A percentile compares a stretch with the other conserved stretches of the same genome.
These are phyloP conservation scores for Cladosporium oxysporum DNA, from an alignment of 2,329 filamentous ascomycete species.

Conservation along the genomic window DNA sequence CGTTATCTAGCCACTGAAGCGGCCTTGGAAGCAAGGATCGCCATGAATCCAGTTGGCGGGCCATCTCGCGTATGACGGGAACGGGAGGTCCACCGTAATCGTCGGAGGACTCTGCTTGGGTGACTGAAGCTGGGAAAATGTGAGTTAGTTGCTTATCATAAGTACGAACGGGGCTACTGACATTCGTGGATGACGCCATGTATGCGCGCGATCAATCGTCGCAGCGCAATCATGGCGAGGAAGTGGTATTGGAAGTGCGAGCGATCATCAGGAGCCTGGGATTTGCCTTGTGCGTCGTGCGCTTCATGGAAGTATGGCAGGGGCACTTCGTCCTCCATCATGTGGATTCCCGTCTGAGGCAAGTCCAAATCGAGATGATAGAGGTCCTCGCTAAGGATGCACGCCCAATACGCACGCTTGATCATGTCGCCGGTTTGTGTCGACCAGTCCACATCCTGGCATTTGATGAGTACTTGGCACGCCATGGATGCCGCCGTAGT, in stretches of 20 bases:
- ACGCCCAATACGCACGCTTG: constrained; percentile 60
- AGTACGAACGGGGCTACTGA: constrained; percentile 38
- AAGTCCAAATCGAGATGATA: constrained; percentile 61
- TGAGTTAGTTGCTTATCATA: not conserved
- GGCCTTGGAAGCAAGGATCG: constrained; percentile 56
- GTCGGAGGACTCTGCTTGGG: constrained; percentile 34
- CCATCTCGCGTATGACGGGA: constrained; percentile 53
- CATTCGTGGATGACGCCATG: constrained; percentile 55
- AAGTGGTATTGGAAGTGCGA: constrained; percentile 62
- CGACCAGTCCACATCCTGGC: constrained; percentile 48
- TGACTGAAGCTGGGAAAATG: constrained; percentile 26
- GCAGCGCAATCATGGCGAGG: constrained; percentile 60
- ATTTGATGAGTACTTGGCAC: constrained; percentile 58
- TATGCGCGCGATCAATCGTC: constrained; percentile 55
- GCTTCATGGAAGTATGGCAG: constrained; percentile 55
- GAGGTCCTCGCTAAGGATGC: constrained; percentile 51
- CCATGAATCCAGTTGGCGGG: constrained; percentile 59
- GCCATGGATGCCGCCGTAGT: constrained; percentile 58
- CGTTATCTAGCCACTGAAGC: constrained; percentile 60
- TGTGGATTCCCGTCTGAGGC: constrained; percentile 57
- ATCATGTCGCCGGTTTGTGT: constrained; percentile 54
- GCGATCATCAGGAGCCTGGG: constrained; percentile 46
- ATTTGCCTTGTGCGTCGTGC: constrained; percentile 35
- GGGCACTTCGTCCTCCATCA: constrained; percentile 55
- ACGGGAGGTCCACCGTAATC: constrained; percentile 43